Base-by-base conservation (phyloP, 352 stramenopile genomes). In the Globisporangium cystogenes region DNA sequence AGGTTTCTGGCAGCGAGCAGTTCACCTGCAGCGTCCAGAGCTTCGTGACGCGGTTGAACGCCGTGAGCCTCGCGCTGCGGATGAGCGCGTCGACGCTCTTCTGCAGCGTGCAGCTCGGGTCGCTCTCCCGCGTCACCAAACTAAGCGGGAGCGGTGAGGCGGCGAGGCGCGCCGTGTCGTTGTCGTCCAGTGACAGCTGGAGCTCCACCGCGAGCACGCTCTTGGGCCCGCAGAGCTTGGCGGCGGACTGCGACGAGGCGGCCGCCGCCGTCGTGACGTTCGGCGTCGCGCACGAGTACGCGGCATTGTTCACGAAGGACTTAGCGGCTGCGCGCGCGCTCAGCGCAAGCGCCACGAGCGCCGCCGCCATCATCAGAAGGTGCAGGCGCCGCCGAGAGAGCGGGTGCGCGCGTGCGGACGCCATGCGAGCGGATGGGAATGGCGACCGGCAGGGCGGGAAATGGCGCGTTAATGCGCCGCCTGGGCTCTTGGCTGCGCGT, bases 11-110 rank as follows among this genome's bases (percentile, higher is more conserved):
- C 16, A 65, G 14, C 29, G 59, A 65, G 53, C 46, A 62, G 37
- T 65, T 65, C 35, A 65, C 31, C 12, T 57, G 47, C 21, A 65
- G 41, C 35, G 57, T 59, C 57, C 57, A 64, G 31, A 65, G 48
- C 18, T 31, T 42, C 16, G 59, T 62, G 8, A 39, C 20, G 14
- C 8, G 6, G 26, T 59, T 44, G 20, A 43, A 62, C n/a, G 53
- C 39, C n/a, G 53, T 62, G 46, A 65, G 37, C 36, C 42, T 51
- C 27, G 47, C 55, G 41, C 42, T 39, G 8, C 47, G 47, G 27
- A 62, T 57, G 5, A 36, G 18, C 40, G 62, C 8, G n/a, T 53
- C 41, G 24, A 65, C 51, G 31, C 57, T 47, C 40, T 61, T 53
- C 36, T 58, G 47, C 39, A 65, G 48, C 15, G 33, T 41, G 39